Base-by-base conservation (phyloP, 2,329 filamentous ascomycete genomes). In the Ophiostoma perfectum region DNA sequence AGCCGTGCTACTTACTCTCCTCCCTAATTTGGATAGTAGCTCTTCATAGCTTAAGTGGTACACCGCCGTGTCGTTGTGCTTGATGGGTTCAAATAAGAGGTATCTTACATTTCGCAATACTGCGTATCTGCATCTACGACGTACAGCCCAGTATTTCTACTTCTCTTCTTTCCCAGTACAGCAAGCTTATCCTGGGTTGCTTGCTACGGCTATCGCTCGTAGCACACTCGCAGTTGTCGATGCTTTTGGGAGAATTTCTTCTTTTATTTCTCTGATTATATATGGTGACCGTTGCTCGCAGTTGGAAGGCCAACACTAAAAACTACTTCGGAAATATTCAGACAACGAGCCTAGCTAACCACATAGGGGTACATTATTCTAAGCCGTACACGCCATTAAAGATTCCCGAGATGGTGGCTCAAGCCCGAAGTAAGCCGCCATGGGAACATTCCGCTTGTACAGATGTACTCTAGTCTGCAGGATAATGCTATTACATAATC, bases 21-120 rank as follows among this genome's bases (percentile, higher is more conserved):
- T 60, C 55, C 55, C 55, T 60, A 60, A 38, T 60, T 38, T 60
- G 27, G 55, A 60, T 38, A 60, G 55, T 60, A 60, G 55, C 55
- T 60, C 27, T 38, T 36, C 14, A 14, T 49, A 49, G 5, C 12
- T 44, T 44, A 12, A 2, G 12, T 44, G 42, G 42, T 44, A 16
- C 55, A 60, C 55, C 55, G 55, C 55, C 49, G 27, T 55, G n/a
- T 55, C 18, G 8, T 18, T 5, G n/a, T 55, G 45, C 49, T 27
- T 27, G 27, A 27, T 27, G 27, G 27, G 27, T 27, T 27, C 27
- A 27, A 27, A 27, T 27, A 27, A 27, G 27, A 27, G 27, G 27
- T 27, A 27, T 27, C 27, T 27, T 27, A 27, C 27, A 27, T 27
- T 27, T 27, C 27, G 27, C 27, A 27, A 55, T 1, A 4, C n/a